Percentiles rank a stretch among this genome's conserved stretches.
These are phyloP conservation scores for Suillus americanus DNA, from an alignment of 768 basidiomycete species.

Conservation along the genomic window DNA sequence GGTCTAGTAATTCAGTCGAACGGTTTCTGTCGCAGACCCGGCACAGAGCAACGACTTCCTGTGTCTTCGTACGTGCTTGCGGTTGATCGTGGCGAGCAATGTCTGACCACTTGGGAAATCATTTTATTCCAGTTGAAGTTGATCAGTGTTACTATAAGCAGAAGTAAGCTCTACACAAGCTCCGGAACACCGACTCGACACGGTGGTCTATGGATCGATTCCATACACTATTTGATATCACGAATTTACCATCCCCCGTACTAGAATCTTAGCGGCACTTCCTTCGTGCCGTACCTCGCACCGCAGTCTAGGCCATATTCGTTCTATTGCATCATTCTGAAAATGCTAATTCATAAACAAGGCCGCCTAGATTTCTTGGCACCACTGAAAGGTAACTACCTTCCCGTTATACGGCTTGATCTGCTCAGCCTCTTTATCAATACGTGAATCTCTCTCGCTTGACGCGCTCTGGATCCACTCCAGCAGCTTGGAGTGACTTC, in stretches of 20 bases:
- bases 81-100: neutral
- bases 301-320: too few species aligned
- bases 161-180: too few species aligned
- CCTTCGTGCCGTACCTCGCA: too few species aligned
- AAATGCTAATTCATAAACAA: neutral
- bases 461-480: conserved; percentile 24
- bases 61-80: neutral
- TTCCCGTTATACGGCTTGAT: neutral
- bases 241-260: too few species aligned
- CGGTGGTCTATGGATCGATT: too few species aligned
- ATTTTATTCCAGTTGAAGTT: neutral
- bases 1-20: neutral
- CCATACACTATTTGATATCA: too few species aligned
- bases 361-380: neutral
- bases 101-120: neutral
- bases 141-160: neutral
- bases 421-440: conserved; percentile 1
- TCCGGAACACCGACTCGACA: too few species aligned
- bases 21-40: neutral
- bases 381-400: neutral
- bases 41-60: neutral
- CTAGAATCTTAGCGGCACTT: too few species aligned
- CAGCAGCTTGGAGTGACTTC: conserved; percentile 21
- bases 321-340: neutral
- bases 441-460: conserved; percentile 26